Evolutionary conservation across 345 rosid species (phyloP), one percentile per base, ranked within the genome.

Genomic region (Pistacia vera): DNA sequence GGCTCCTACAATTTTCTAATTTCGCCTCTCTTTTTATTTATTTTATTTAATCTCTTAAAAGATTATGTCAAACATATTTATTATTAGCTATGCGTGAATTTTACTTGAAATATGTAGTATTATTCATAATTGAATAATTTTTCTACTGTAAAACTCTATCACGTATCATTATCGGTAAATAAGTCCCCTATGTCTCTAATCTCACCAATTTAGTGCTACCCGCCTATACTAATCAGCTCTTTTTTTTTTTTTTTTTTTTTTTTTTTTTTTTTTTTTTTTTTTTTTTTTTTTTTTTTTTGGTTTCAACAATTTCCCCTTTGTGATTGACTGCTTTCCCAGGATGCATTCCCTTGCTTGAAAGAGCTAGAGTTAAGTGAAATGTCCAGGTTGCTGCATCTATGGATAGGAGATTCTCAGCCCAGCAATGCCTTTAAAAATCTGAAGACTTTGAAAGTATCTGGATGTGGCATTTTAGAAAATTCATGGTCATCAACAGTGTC

Each of bases 361-460:
- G 11, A 1, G 2, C 49, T 67, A 48, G 14, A 4, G 8, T 16
- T 68, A 38, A 14, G 5, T 28, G 8, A 28, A 68, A 16, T 48
- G 54, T 55, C 69, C 8, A 5, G 22, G 35, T 11, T 48, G 71
- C 6, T 14, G 38, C 20, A 48, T 49, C 36, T 49, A 18, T 22
- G 71, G 71, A 67, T 14, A 36, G 71, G 30, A 67, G 25, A 25
- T 67, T 25, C 38, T 49, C 57, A 67, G 13, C 12, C 71, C 16
- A 67, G 14, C 56, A 22, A 67, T 12, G 57, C 5, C 49, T 48
- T 67, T 14, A n/a, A 25, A 67, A 22, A 48, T 22, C 25, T 67
- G 1, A 11, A 12, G 49, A 0, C 2, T 6, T 11, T 67, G 4
- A 7, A 13, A 49, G 28, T 66, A 44, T 11, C 33, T 9, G 33